Conservation (phyloP, 2,329 filamentous ascomycete genomes). For the Calonectria pseudoturangicola region DNA sequence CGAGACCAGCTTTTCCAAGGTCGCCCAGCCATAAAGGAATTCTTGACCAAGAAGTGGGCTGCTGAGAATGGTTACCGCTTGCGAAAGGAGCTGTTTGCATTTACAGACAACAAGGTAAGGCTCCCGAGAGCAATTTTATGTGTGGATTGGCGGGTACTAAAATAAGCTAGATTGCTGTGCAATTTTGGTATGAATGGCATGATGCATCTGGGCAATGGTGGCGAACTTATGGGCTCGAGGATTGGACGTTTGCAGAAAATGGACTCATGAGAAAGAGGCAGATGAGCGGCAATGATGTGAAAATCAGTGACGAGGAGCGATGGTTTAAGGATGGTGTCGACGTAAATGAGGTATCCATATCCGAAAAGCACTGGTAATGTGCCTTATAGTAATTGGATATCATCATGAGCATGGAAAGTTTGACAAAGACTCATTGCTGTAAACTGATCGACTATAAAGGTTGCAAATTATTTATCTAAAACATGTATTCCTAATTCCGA, state of each 20-base stretch:
- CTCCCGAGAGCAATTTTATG: not conserved
- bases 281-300: constrained; percentile 85
- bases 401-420: not conserved
- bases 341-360: constrained; percentile 79
- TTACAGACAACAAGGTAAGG: constrained; percentile 77
- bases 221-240: constrained; percentile 89
- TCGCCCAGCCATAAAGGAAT: constrained; percentile 79
- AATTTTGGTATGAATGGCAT: constrained; percentile 92
- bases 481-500: too few relatives aligned
- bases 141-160: not conserved
- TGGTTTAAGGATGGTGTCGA: constrained; percentile 84
- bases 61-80: constrained; percentile 83
- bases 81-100: constrained; percentile 89
- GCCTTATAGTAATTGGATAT: too few relatives aligned
- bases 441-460: too few relatives aligned
- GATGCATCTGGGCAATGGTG: constrained; percentile 85
- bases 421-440: too few relatives aligned
- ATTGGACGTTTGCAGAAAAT: constrained; percentile 84
- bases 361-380: constrained; percentile 79
- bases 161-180: constrained; percentile 80
- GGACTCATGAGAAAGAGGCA: constrained; percentile 83
- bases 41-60: constrained; percentile 84
- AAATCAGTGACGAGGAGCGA: constrained; percentile 75
- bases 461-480: too few relatives aligned
- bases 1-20: constrained; percentile 81